A percentile compares a stretch with the other conserved stretches of the same genome.
phyloP scores from a whole-genome alignment of 139 green algal genomes.

The Picochlorum sp. region DNA sequence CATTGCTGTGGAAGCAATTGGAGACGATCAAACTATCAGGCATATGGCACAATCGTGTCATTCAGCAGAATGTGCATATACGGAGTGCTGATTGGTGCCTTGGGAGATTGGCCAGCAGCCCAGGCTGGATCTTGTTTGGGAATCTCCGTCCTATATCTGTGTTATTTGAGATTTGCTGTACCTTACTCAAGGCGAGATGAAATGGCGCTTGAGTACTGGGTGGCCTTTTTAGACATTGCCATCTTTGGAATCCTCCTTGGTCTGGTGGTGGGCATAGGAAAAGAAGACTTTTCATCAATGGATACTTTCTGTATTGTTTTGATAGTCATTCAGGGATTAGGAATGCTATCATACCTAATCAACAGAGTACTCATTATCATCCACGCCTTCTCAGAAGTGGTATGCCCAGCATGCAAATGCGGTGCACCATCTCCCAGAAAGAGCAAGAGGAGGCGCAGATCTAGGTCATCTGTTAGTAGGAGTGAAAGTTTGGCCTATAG shows the following conservation, averaged over 20 bases:
- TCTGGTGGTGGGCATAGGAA: background rate
- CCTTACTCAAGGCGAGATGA: slow-evolving; percentile 15
- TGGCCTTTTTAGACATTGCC: slow-evolving; percentile 7
- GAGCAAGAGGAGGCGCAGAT: background rate
- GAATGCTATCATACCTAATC: slow-evolving; percentile 8
- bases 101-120: slow-evolving; percentile 2
- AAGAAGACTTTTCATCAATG: slow-evolving; percentile 1
- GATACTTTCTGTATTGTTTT: slow-evolving; percentile 6
- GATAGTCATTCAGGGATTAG: slow-evolving; percentile 6
- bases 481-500: background rate
- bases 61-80: slow-evolving; percentile 8
- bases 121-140: background rate
- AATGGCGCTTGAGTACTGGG: slow-evolving; percentile 15
- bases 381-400: slow-evolving; percentile 15
- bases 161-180: slow-evolving; percentile 7
- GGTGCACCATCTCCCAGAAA: slow-evolving; percentile 7
- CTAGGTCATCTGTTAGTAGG: background rate
- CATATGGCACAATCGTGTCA: slow-evolving; percentile 10
- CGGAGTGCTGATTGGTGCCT: slow-evolving; percentile 6
- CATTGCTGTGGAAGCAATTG: background rate
- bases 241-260: slow-evolving; percentile 7
- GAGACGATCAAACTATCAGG: slow-evolving; percentile 2
- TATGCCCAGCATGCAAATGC: slow-evolving; percentile 7
- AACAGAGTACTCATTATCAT: slow-evolving; percentile 15
- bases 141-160: slow-evolving; percentile 1